Evolutionary conservation across 2,329 filamentous ascomycete genomes (phyloP).

Genomic region (Hypoxylon sp.): DNA sequence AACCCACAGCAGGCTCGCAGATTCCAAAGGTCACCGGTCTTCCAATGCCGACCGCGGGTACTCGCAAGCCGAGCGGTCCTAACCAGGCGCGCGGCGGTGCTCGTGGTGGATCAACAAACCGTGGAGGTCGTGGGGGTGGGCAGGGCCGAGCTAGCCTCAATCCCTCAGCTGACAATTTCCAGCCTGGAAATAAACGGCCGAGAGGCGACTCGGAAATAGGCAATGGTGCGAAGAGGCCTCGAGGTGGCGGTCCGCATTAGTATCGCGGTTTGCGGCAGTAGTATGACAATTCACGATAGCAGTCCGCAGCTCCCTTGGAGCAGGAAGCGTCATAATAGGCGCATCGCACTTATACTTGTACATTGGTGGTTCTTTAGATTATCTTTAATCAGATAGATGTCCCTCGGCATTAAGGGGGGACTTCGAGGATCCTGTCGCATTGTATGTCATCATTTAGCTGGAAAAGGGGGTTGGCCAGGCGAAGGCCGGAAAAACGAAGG

Average conservation of each 20-base stretch:
- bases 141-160: conserved; percentile 59
- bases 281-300: conserved; percentile 21
- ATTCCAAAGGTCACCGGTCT: conserved; percentile 56
- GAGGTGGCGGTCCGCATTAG: conserved; percentile 51
- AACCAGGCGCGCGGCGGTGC: conserved; percentile 49
- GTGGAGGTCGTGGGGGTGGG: conserved; percentile 57
- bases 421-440: not conserved
- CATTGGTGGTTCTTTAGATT: not conserved
- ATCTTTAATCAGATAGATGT: conserved; percentile 1
- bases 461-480: conserved; percentile 26
- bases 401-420: not conserved
- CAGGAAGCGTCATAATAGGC: conserved; percentile 2
- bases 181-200: conserved; percentile 67
- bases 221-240: conserved; percentile 56
- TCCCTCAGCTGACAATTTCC: conserved; percentile 65
- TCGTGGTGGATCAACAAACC: conserved; percentile 55
- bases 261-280: conserved; percentile 26
- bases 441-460: conserved; percentile 13
- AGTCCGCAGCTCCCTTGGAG: not conserved
- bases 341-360: conserved; percentile 10
- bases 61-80: conserved; percentile 49
- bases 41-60: conserved; percentile 55
- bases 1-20: conserved; percentile 38
- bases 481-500: conserved; percentile 28
- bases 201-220: conserved; percentile 62